Base-by-base conservation (phyloP, 2,329 filamentous ascomycete genomes). In the Hypoxylon sp. region DNA sequence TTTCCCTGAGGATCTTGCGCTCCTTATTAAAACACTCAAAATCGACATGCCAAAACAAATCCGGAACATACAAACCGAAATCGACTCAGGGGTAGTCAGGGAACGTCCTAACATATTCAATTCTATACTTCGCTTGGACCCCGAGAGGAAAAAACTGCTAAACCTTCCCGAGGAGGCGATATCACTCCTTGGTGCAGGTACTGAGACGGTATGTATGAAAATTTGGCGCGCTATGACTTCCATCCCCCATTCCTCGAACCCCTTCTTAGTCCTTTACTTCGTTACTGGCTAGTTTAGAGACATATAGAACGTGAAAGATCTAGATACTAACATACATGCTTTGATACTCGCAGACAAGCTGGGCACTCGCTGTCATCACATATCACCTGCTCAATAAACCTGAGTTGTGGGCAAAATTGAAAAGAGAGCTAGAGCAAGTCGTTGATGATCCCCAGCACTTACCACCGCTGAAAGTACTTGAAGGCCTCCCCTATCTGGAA, bases 371-470 rank as follows among this genome's bases (percentile, higher is more conserved):
- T 1, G 75, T 79, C 39, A 79, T 81, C 37, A 81, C 78, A 0
- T 82, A 78, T 51, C 73, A 78, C 54, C 73, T 82, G 0, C 74
- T 82, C 6, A 72, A 71, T 29, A 73, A 81, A 42, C 80, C 80
- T 0, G 63, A 74, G 22, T 71, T 75, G 1, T 74, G 81, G 5
- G 59, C 61, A 1, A 75, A 66, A 14, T 68, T 81, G 14, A 76
- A 71, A 39, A 50, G 71, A 5, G 80, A 81, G 57, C 71, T 82
- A 1, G 47, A 70, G 0, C 59, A 65, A 4, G 73, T 68, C 10
- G 72, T 77, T 1, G 57, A 75, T 3, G 74, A 80, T 29, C 75
- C 75, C 0, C 61, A 47, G 19, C 62, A 72, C 1, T 69, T 78
- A 1, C 73, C 77, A 2, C 62, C 69, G 0, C 79, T 76, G 78